phyloP scores from a whole-genome alignment of 495 filamentous ascomycete species.

The Annulohypoxylon moriforme region DNA sequence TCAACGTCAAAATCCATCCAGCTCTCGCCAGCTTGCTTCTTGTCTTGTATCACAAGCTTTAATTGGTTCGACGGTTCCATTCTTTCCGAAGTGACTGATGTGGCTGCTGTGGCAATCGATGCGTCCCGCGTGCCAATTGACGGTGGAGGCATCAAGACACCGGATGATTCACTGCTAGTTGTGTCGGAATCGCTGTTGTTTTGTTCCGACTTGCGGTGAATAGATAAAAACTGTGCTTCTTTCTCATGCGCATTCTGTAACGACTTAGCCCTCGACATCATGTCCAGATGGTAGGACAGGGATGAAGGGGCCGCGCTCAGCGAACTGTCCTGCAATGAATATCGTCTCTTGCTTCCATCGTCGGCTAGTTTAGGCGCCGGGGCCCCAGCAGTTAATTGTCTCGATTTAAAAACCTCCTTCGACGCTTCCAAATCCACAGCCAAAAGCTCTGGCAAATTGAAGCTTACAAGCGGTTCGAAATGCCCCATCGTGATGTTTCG shows the following conservation, averaged over 20 bases:
- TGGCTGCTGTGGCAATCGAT: conserved; percentile 34
- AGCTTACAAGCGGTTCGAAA: conserved; percentile 46
- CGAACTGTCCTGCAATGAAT: conserved; percentile 41
- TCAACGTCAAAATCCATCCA: conserved; percentile 42
- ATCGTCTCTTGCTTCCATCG: conserved; percentile 36
- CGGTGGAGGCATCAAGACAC: conserved; percentile 35
- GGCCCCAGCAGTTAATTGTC: conserved; percentile 55
- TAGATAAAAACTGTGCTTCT: conserved; percentile 32
- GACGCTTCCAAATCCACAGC: conserved; percentile 56
- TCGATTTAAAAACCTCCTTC: conserved; percentile 52
- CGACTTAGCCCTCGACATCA: conserved; percentile 40
- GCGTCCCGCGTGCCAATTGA: conserved; percentile 38
- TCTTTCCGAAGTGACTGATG: conserved; percentile 35
- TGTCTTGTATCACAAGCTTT: conserved; percentile 27
- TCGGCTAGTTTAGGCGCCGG: conserved; percentile 48
- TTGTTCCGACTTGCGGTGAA: conserved; percentile 19
- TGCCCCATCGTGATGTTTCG: conserved; percentile 34
- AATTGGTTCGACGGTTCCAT: conserved; percentile 23
- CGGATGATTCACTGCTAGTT: conserved; percentile 41
- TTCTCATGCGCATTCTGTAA: conserved; percentile 43
- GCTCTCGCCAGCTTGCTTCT: conserved; percentile 36
- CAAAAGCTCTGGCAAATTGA: conserved; percentile 59
- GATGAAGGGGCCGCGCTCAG: conserved; percentile 33
- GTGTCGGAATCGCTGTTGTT: conserved; percentile 37
- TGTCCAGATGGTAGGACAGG: conserved; percentile 22